Percentiles rank a stretch among this genome's conserved stretches.
phyloP scores from a whole-genome alignment of 1,284 basidiomycete species.

The Bjerkandera adusta region DNA sequence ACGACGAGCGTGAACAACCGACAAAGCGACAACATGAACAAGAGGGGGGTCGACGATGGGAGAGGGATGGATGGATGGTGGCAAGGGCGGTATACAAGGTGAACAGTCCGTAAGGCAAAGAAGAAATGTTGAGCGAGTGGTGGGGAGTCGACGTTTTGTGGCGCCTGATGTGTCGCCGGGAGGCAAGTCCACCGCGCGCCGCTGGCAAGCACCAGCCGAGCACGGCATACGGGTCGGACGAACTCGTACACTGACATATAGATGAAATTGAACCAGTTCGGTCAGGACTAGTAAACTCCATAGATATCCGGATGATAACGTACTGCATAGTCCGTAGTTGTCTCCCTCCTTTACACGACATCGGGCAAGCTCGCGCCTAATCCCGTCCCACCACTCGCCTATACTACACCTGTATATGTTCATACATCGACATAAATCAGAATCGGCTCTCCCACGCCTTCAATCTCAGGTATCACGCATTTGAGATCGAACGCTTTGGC shows the following conservation, averaged over 20 bases:
- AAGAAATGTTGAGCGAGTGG: constrained; percentile 12
- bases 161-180: not conserved
- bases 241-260: not conserved
- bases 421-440: constrained; percentile 90
- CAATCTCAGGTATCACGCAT: constrained; percentile 96
- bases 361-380: not conserved
- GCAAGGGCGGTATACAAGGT: not conserved
- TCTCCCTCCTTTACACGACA: not conserved
- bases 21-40: constrained; percentile 26
- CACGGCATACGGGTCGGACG: not conserved
- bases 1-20: constrained; percentile 25
- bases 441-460: constrained; percentile 90
- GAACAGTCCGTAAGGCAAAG: not conserved
- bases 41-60: constrained; percentile 18
- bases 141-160: not conserved
- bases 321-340: constrained; percentile 4
- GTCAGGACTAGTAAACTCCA: not conserved
- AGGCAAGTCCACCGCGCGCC: not conserved
- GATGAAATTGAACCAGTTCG: not conserved
- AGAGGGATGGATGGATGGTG: constrained; percentile 1
- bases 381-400: not conserved
- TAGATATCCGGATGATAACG: not conserved
- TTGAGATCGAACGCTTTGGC: constrained; percentile 89
- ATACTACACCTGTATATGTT: constrained; percentile 1
- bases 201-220: not conserved